Percentiles rank a stretch among this genome's conserved stretches.
Conservation (phyloP, 2,329 filamentous ascomycete species). For the Diaporthe destruens region DNA sequence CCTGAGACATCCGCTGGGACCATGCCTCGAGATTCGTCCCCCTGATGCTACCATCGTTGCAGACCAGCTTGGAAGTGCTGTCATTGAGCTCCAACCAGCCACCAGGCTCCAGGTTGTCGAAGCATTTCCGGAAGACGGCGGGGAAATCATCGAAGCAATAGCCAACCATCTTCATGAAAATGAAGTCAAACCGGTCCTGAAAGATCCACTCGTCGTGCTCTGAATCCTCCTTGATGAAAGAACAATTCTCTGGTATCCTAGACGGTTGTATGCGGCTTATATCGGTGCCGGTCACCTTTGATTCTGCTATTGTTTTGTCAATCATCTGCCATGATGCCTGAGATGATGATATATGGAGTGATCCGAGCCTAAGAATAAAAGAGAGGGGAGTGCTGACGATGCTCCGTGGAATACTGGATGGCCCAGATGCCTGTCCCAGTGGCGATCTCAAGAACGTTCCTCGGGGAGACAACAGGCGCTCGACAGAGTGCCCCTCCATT, state of each 20-base stretch:
- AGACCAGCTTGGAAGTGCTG: slow-evolving; percentile 1
- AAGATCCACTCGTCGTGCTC: slow-evolving; percentile 17
- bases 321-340: background rate
- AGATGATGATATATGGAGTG: background rate
- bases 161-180: background rate
- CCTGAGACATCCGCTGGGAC: background rate
- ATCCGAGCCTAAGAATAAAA: background rate
- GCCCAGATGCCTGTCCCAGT: slow-evolving; percentile 1
- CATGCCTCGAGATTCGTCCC: slow-evolving; percentile 2
- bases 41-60: background rate
- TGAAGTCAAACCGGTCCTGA: background rate
- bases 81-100: slow-evolving; percentile 18
- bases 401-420: background rate
- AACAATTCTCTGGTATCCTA: background rate
- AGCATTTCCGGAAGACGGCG: slow-evolving; percentile 1
- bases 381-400: background rate
- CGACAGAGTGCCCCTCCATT: background rate
- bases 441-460: slow-evolving; percentile 11
- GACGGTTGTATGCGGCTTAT: slow-evolving; percentile 7
- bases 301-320: background rate
- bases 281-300: background rate
- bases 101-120: slow-evolving; percentile 4
- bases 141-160: background rate
- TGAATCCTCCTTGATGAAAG: slow-evolving; percentile 13
- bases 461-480: background rate